Evolutionary conservation across 345 rosid genomes (phyloP), one percentile per base, ranked within the genome.

Genomic region (Bretschneidera sinensis): DNA sequence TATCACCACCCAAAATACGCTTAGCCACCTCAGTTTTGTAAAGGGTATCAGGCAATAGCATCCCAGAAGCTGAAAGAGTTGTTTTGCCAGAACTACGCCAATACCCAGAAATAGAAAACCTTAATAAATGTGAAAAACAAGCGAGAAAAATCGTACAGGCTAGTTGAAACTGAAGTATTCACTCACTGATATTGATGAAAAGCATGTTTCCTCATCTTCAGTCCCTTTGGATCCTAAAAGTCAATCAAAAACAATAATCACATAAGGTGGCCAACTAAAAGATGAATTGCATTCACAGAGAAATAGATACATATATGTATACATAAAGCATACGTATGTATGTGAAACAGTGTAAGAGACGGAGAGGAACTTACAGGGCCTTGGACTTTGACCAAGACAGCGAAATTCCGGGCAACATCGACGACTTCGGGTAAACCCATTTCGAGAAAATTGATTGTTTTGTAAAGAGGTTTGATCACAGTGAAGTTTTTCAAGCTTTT

Each of bases 181-280:
- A 76, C 91, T 78, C 61, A 94, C 97, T 74, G 71, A 74, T 81
- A 88, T 51, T 80, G 96, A 58, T 90, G 97, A 61, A 92, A 92
- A 58, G 98, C 98, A 62, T 87, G 96, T 20, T 78, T 81, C 64
- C 92, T 76, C 99, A 94, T 87, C 89, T 94, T 90, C 63, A 87
- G 39, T 43, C 99, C 88, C 73, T 86, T 90, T 0, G 97, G 99
- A 48, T 94, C 99, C 97, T 90, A 65, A 28, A 53, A 52, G 55
- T 7, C 9, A 17, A 39, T 39, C 9, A 39, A n/a, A 39, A 39
- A 14, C 45, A 39, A 5, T 39, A 17, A 34, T 18, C 11, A 31
- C 17, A 14, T 11, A 35, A 2, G 2, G 5, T 17, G 28, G 45
- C 45, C 6, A 39, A 39, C 2, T 5, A 14, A 39, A 39, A 39